Conservation (phyloP, 2,329 filamentous ascomycete genomes). For the Pezicula radicicola region DNA sequence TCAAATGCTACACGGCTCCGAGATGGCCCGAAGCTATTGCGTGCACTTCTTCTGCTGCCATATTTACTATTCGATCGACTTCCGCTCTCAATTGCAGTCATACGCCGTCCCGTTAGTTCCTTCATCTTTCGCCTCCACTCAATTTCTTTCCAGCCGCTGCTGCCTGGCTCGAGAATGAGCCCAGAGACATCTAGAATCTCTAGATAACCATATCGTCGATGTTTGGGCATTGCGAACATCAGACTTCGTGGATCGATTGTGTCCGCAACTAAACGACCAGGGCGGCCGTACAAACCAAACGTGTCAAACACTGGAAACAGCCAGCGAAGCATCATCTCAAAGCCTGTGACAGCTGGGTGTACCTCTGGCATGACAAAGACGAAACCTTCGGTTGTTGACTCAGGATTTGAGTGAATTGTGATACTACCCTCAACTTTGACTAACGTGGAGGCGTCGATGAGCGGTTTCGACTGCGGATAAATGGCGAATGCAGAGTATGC, state of each 20-base stretch:
- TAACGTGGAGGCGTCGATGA: slow-evolving; percentile 92
- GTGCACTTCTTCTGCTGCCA: slow-evolving; percentile 56
- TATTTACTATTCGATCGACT: slow-evolving; percentile 37
- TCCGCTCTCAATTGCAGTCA: slow-evolving; percentile 58
- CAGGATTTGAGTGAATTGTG: slow-evolving; percentile 77
- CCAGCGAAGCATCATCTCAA: slow-evolving; percentile 92
- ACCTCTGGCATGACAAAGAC: slow-evolving; percentile 98
- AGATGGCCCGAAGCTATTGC: slow-evolving; percentile 50
- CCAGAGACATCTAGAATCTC: slow-evolving; percentile 82
- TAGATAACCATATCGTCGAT: slow-evolving; percentile 84
- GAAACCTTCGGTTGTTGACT: slow-evolving; percentile 82
- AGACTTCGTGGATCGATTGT: slow-evolving; percentile 82
- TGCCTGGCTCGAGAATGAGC: slow-evolving; percentile 76
- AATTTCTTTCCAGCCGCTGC: slow-evolving; percentile 73
- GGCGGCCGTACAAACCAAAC: slow-evolving; percentile 87
- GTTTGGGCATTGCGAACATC: slow-evolving; percentile 97
- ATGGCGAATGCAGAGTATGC: slow-evolving; percentile 93
- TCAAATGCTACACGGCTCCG: slow-evolving; percentile 54
- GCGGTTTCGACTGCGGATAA: slow-evolving; percentile 88
- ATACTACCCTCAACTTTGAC: slow-evolving; percentile 92
- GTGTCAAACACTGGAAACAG: slow-evolving; percentile 93
- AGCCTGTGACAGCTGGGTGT: slow-evolving; percentile 86
- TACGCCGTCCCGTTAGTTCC: slow-evolving; percentile 77
- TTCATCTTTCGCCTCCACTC: slow-evolving; percentile 91
- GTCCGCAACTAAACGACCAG: slow-evolving; percentile 81